Evolutionary conservation across 1,284 basidiomycete genomes (phyloP).

Genomic region (Apiotrichum montevideense): DNA sequence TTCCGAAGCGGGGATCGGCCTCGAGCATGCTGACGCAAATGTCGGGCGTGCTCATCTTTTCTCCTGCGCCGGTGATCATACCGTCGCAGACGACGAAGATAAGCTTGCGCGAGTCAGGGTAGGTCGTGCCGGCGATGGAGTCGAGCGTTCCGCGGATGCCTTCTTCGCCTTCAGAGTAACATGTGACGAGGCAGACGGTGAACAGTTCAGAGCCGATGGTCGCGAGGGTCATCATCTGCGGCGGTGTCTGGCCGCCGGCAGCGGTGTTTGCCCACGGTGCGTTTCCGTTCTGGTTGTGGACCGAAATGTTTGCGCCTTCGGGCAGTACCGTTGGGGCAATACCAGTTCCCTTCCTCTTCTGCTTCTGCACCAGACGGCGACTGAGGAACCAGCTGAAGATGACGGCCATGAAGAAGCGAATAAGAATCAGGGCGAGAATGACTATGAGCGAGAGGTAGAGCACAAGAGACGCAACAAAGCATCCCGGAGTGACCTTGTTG

Average conservation of each 20-base stretch:
- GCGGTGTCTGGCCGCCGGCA: background rate
- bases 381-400: conserved; percentile 96
- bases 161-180: conserved; percentile 94
- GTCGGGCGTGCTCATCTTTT: conserved; percentile 91
- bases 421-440: conserved; percentile 82
- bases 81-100: conserved; percentile 95
- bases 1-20: conserved; percentile 90
- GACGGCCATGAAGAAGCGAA: conserved; percentile 93
- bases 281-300: conserved; percentile 80
- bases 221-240: conserved; percentile 59
- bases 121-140: conserved; percentile 81
- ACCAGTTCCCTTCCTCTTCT: conserved; percentile 64
- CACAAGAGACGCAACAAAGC: conserved; percentile 83
- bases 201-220: conserved; percentile 92
- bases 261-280: conserved; percentile 71
- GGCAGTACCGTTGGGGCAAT: conserved; percentile 94
- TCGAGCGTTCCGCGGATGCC: conserved; percentile 87
- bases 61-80: conserved; percentile 96
- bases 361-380: conserved; percentile 65
- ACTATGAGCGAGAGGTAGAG: conserved; percentile 87
- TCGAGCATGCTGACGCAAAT: conserved; percentile 89
- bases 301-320: conserved; percentile 82
- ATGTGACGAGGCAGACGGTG: conserved; percentile 90
- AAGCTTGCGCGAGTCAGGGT: conserved; percentile 86
- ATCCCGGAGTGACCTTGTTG: conserved; percentile 93